Conservation (phyloP, 495 filamentous ascomycete genomes). For the Aspergillus diversus region DNA sequence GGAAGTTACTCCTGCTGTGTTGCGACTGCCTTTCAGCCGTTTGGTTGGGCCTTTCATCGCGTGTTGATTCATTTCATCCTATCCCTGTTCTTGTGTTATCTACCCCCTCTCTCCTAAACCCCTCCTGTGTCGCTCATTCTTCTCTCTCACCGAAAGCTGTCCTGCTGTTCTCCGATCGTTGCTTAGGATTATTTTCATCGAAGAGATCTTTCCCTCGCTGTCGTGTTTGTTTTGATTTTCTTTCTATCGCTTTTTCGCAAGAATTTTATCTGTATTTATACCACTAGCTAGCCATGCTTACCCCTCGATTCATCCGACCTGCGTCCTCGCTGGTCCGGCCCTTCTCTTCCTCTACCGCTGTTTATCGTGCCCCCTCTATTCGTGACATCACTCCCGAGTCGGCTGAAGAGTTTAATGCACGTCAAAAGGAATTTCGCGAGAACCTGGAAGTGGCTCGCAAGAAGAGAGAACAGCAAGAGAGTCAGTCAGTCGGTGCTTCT, state of each 20-base stretch:
- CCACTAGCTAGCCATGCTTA: conserved; percentile 44
- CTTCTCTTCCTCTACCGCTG: conserved; percentile 60
- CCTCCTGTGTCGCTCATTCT: conserved; percentile 22
- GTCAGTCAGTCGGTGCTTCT: conserved; percentile 64
- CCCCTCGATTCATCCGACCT: conserved; percentile 52
- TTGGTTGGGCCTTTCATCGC: conserved; percentile 23
- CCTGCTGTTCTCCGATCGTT: background rate
- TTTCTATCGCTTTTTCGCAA: background rate
- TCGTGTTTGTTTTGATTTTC: conserved; percentile 11
- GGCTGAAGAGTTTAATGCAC: conserved; percentile 72
- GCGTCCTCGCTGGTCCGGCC: conserved; percentile 57
- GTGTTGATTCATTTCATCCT: conserved; percentile 19
- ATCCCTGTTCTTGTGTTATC: conserved; percentile 26
- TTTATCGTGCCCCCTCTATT: conserved; percentile 71
- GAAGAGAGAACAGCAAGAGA: conserved; percentile 79
- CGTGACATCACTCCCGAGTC: conserved; percentile 78
- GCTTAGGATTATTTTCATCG: background rate
- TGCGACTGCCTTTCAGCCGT: conserved; percentile 29
- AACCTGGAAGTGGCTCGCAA: conserved; percentile 74
- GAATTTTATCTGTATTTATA: conserved; percentile 16
- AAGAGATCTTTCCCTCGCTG: background rate
- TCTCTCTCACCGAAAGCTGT: conserved; percentile 5
- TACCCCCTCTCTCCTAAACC: conserved; percentile 18
- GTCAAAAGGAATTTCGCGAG: conserved; percentile 85
- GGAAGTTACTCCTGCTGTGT: conserved; percentile 29